phyloP scores from a whole-genome alignment of 805 yeast species.

The Kodamaea sagamina region DNA sequence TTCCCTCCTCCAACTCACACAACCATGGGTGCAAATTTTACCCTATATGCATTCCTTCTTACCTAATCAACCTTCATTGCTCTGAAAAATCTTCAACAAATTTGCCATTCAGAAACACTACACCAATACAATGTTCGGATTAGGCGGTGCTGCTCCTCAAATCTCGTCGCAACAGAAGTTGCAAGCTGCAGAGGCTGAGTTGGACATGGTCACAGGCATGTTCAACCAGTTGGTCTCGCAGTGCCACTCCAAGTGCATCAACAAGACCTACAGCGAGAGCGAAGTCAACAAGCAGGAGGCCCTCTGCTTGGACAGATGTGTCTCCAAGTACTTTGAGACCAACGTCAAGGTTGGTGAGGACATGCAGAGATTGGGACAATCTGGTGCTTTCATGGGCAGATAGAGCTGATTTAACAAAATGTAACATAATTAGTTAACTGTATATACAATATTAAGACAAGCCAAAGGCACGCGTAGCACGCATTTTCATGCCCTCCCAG shows the following conservation, averaged over 20 bases:
- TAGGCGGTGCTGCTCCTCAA: slow-evolving; percentile 76
- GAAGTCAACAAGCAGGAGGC: slow-evolving; percentile 79
- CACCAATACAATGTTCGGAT: slow-evolving; percentile 59
- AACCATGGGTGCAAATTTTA: neutral
- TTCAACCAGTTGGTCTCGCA: slow-evolving; percentile 87
- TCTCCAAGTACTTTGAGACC: slow-evolving; percentile 89
- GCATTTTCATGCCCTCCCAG: slow-evolving; percentile 74
- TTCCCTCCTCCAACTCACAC: too few relatives aligned
- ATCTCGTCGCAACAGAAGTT: slow-evolving; percentile 73
- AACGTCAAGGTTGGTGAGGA: slow-evolving; percentile 91
- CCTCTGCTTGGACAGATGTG: slow-evolving; percentile 92
- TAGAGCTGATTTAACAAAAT: slow-evolving; percentile 16
- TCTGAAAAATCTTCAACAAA: slow-evolving; percentile 13
- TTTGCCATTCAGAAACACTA: slow-evolving; percentile 10
- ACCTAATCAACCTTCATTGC: slow-evolving; percentile 13
- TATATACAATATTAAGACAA: slow-evolving; percentile 10
- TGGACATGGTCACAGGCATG: slow-evolving; percentile 97
- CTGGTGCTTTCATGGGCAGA: slow-evolving; percentile 50
- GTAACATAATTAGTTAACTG: slow-evolving; percentile 11
- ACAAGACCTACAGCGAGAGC: slow-evolving; percentile 63
- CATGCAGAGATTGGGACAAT: slow-evolving; percentile 50
- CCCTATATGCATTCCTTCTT: slow-evolving; percentile 1
- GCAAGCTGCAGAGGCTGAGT: slow-evolving; percentile 92
- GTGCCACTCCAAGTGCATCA: slow-evolving; percentile 86
- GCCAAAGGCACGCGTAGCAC: slow-evolving; percentile 40